phyloP scores from a whole-genome alignment of 169 alveolate species.

The Perkinsus chesapeaki region DNA sequence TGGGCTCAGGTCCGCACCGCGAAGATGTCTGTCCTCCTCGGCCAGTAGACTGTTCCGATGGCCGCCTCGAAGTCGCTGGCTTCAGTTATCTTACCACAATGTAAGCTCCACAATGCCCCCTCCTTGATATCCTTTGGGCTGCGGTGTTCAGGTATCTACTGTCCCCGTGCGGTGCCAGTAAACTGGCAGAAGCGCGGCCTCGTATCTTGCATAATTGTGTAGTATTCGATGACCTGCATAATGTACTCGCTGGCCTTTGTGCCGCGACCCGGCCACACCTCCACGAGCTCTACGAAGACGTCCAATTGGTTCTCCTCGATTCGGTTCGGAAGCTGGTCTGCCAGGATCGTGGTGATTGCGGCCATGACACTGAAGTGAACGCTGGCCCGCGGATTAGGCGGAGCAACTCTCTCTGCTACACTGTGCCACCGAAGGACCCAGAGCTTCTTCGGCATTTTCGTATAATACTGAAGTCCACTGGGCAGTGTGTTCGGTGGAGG shows the following conservation, averaged over 20 bases:
- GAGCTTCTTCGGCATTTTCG: background rate
- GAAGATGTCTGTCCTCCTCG: background rate
- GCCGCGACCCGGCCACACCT: background rate
- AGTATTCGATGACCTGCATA: conserved; percentile 1
- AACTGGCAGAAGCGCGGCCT: background rate
- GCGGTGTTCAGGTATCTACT: background rate
- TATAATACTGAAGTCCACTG: background rate
- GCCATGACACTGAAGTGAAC: background rate
- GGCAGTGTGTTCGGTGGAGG: background rate
- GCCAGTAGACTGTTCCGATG: background rate
- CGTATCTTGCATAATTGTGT: background rate
- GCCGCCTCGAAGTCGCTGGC: background rate
- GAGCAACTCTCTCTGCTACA: background rate
- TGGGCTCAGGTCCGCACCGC: background rate
- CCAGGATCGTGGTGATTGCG: background rate
- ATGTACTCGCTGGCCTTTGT: background rate
- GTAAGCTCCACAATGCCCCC: background rate
- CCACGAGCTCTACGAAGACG: background rate
- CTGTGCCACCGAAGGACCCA: background rate
- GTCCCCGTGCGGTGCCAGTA: background rate
- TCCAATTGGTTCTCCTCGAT: background rate
- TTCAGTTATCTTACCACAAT: background rate
- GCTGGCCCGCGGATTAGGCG: background rate
- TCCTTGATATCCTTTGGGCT: too few relatives aligned
- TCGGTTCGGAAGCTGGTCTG: background rate